Evolutionary conservation across 192 early-diverging fungal genomes (phyloP), one percentile per base, ranked within the genome.

Genomic region (Backusella australiensis): DNA sequence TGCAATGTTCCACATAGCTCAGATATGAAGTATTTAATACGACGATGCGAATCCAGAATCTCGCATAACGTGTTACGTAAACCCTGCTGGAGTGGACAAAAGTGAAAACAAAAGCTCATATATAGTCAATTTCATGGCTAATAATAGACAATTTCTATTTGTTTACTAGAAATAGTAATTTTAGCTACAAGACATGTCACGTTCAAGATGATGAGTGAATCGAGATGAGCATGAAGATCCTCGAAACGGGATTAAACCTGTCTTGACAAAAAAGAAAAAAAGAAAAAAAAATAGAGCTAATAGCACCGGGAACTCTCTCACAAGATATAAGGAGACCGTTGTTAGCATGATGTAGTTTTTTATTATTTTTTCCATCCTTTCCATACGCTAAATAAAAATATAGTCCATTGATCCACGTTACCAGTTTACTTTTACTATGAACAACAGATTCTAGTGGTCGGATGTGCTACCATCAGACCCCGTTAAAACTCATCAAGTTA

Each of bases 341-440:
- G 56, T 17, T 29, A 63, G 3, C 14, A 63, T 26, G 21, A 63
- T 63, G 12, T 29, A 63, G 21, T 14, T 29, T 14, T 38, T 39
- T 39, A 39, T 39, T 14, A 29, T 29, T 29, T 29, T 29, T 63
- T 63, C 26, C 56, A 26, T 63, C 29, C 23, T 63, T 63, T 63
- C 56, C 26, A 63, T 63, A 63, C 21, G 29, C 56, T 63, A 63
- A 63, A 63, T 14, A 63, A 63, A 29, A 63, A 26, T 63, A 63
- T 29, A 63, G 12, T 23, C 12, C 23, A 29, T 63, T 63, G 56
- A 63, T 63, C 56, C 56, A 63, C 56, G 56, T 63, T 63, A 29
- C 56, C 56, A 63, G 23, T 63, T 63, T 63, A 63, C 23, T 63
- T 63, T 63, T 63, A 63, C 26, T 63, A 63, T 63, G 56, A 23